Conservation (phyloP, 768 basidiomycete genomes). For the Crucibulum laeve region DNA sequence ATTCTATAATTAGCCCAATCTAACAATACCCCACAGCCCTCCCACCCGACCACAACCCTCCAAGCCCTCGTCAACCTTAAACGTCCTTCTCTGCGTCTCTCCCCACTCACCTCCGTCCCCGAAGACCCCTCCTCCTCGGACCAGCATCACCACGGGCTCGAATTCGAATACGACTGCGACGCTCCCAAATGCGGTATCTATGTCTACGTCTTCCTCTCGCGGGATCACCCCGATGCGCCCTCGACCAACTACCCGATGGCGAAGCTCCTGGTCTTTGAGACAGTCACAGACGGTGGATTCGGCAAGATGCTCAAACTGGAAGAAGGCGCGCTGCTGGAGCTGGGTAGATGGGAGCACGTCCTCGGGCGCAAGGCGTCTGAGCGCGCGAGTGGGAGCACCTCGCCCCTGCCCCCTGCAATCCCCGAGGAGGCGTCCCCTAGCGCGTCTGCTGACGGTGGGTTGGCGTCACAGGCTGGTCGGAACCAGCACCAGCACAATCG, state of each 20-base stretch:
- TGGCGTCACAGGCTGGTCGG: constrained; percentile 8
- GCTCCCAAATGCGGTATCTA: constrained; percentile 80
- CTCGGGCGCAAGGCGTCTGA: constrained; percentile 15
- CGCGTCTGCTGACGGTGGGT: constrained; percentile 7
- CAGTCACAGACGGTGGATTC: constrained; percentile 79
- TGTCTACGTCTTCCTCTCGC: constrained; percentile 69
- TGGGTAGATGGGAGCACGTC: constrained; percentile 65
- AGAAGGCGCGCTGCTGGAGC: constrained; percentile 75
- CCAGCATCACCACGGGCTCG: constrained; percentile 66
- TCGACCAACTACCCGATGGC: constrained; percentile 28
- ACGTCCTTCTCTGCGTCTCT: constrained; percentile 78
- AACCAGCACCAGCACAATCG: constrained; percentile 19
- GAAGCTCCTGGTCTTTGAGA: constrained; percentile 56
- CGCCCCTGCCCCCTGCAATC: constrained; percentile 6
- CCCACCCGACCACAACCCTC: constrained; percentile 86
- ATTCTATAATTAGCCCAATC: not conserved
- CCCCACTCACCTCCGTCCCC: constrained; percentile 49
- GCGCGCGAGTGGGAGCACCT: constrained; percentile 6
- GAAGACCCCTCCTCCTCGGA: constrained; percentile 35
- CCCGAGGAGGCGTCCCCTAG: not conserved
- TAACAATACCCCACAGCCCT: constrained; percentile 37
- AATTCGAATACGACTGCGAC: constrained; percentile 92
- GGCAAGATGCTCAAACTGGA: constrained; percentile 68
- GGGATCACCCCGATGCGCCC: constrained; percentile 55
- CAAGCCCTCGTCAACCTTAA: constrained; percentile 95